These are phyloP conservation scores for Clarireedia monteithiana DNA, from an alignment of 2,329 filamentous ascomycete species.

Conservation along the genomic window DNA sequence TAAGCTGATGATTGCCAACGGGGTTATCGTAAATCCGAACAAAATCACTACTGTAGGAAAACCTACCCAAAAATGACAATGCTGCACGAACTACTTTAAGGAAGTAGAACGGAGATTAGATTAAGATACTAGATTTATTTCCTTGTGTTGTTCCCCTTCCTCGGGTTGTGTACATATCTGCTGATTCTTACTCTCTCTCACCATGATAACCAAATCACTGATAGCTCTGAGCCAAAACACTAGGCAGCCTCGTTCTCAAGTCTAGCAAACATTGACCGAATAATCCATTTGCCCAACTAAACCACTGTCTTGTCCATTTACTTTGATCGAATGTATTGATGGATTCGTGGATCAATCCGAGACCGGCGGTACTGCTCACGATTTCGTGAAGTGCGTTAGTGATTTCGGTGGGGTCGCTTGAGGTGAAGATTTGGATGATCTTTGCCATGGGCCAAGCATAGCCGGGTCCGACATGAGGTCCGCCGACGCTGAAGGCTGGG, in stretches of 20 bases:
- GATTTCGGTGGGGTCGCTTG: slow-evolving; percentile 30
- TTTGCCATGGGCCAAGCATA: slow-evolving; percentile 48
- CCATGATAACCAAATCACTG: slow-evolving; percentile 26
- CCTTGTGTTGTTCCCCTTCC: no score
- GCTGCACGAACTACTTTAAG: no score
- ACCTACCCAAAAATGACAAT: no score
- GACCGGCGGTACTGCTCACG: slow-evolving; percentile 20
- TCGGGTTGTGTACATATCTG: no score
- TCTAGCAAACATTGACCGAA: slow-evolving; percentile 78
- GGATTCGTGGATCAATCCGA: slow-evolving; percentile 42
- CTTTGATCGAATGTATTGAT: slow-evolving; percentile 36
- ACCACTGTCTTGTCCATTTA: slow-evolving; percentile 44
- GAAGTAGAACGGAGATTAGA: no score
- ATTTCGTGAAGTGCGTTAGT: slow-evolving; percentile 22
- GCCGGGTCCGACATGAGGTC: slow-evolving; percentile 53
- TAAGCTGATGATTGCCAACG: no score
- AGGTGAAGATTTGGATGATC: slow-evolving; percentile 45
- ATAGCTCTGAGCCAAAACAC: slow-evolving; percentile 47
- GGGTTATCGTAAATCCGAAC: no score
- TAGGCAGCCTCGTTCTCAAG: slow-evolving; percentile 64
- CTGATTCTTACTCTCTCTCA: no score
- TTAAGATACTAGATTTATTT: no score
- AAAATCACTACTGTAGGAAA: no score
- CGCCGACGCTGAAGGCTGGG: slow-evolving; percentile 52
- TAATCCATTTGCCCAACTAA: slow-evolving; percentile 84